Percentiles rank a stretch among this genome's conserved stretches.
Conservation (phyloP, 805 yeast species). For the Zygosaccharomyces kombuchaensis region DNA sequence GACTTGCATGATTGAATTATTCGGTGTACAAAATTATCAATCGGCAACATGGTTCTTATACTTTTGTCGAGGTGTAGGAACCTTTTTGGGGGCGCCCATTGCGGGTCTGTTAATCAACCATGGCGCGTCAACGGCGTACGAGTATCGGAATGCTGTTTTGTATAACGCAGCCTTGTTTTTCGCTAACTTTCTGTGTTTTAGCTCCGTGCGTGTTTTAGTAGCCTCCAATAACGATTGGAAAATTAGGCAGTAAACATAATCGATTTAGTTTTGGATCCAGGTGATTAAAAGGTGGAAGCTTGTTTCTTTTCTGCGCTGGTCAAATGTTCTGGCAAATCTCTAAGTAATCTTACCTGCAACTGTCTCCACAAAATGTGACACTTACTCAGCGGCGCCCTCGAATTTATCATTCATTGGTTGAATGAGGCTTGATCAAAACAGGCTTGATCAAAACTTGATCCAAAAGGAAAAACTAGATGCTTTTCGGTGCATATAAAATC, state of each 20-base stretch:
- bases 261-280: too few species aligned
- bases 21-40: constrained; percentile 9
- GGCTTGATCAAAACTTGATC: too few species aligned
- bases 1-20: constrained; percentile 7
- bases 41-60: constrained; percentile 4
- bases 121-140: background rate
- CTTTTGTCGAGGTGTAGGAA: constrained; percentile 5
- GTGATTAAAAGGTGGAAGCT: too few species aligned
- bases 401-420: too few species aligned
- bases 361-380: too few species aligned
- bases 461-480: too few species aligned
- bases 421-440: too few species aligned
- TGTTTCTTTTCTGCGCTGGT: background rate
- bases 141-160: constrained; percentile 6
- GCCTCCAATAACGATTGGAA: background rate
- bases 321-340: too few species aligned
- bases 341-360: too few species aligned
- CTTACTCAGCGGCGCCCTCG: too few species aligned
- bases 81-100: constrained; percentile 6
- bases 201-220: background rate
- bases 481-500: too few species aligned
- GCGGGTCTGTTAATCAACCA: constrained; percentile 4
- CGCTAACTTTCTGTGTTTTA: constrained; percentile 2
- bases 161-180: constrained; percentile 4
- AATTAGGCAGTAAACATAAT: background rate